phyloP scores from a whole-genome alignment of 2,329 filamentous ascomycete genomes.

The Xylariales sp. region DNA sequence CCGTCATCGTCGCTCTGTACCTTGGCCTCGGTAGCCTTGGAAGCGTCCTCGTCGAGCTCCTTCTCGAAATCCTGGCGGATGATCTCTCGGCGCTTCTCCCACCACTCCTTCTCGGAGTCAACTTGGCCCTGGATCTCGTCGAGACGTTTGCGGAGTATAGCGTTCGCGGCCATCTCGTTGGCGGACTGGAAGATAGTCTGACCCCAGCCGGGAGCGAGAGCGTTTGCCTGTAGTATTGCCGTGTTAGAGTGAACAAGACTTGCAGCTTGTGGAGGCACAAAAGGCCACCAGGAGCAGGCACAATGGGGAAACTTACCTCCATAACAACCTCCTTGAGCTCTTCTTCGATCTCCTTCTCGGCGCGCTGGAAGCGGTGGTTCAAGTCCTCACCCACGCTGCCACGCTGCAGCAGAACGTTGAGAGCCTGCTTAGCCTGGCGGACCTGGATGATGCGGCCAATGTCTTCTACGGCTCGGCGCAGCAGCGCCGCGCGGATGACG shows the following conservation, averaged over 20 bases:
- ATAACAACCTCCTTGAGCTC: conserved; percentile 91
- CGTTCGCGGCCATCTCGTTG: conserved; percentile 90
- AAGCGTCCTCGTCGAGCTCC: conserved; percentile 68
- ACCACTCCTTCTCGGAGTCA: conserved; percentile 79
- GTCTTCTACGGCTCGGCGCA: conserved; percentile 87
- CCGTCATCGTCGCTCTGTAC: conserved; percentile 64
- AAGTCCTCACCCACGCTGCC: conserved; percentile 95
- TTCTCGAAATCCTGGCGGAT: conserved; percentile 79
- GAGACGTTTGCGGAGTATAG: conserved; percentile 67
- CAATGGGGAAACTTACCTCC: conserved; percentile 62
- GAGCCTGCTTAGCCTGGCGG: conserved; percentile 81
- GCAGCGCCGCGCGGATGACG: conserved; percentile 79
- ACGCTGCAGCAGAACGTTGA: conserved; percentile 76
- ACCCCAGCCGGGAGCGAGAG: conserved; percentile 83
- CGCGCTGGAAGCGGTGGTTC: conserved; percentile 86
- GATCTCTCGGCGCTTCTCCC: conserved; percentile 74
- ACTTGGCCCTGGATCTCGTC: conserved; percentile 71
- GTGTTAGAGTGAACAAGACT: no score
- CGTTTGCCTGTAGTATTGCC: conserved; percentile 74
- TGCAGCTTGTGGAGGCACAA: no score
- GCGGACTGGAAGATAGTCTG: conserved; percentile 95
- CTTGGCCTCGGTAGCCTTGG: conserved; percentile 32
- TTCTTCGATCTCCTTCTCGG: conserved; percentile 96
- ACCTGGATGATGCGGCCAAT: conserved; percentile 89
- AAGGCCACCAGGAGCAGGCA: no score